These are phyloP conservation scores for Monilinia aucupariae DNA, from an alignment of 2,329 filamentous ascomycete genomes.

Conservation along the genomic window DNA sequence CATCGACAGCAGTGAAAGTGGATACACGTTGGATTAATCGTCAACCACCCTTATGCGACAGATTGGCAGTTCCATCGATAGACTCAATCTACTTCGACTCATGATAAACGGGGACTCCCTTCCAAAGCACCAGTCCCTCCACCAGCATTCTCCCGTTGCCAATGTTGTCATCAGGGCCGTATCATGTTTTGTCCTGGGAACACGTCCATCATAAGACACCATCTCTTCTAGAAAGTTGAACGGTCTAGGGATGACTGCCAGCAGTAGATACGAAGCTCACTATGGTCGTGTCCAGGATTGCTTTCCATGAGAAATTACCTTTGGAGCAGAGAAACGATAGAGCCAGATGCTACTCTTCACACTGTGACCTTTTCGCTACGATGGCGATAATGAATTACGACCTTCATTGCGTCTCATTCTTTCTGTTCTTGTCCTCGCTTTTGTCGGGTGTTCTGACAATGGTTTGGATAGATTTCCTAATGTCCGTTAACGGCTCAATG, in stretches of 20 bases:
- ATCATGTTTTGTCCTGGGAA: neutral
- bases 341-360: neutral
- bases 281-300: neutral
- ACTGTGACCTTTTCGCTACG: neutral
- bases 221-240: constrained; percentile 2
- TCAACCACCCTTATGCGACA: constrained; percentile 3
- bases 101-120: neutral
- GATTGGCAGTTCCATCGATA: neutral
- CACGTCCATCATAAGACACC: constrained; percentile 10
- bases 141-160: neutral
- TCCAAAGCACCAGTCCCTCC: constrained; percentile 1
- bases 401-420: neutral
- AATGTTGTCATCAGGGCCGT: constrained; percentile 10
- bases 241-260: neutral
- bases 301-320: neutral
- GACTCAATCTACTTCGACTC: neutral
- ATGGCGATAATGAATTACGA: neutral
- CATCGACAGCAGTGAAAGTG: constrained; percentile 7
- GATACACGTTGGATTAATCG: neutral
- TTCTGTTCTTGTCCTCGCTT: neutral
- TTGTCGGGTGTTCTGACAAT: neutral
- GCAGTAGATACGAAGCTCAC: neutral
- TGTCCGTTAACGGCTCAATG: constrained; percentile 31
- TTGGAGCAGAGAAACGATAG: neutral
- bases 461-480: constrained; percentile 12